Percentiles rank a stretch among this genome's conserved stretches.
Evolutionary conservation across 2,329 filamentous ascomycete genomes (phyloP).

Genomic region (Diaporthe humulicola): DNA sequence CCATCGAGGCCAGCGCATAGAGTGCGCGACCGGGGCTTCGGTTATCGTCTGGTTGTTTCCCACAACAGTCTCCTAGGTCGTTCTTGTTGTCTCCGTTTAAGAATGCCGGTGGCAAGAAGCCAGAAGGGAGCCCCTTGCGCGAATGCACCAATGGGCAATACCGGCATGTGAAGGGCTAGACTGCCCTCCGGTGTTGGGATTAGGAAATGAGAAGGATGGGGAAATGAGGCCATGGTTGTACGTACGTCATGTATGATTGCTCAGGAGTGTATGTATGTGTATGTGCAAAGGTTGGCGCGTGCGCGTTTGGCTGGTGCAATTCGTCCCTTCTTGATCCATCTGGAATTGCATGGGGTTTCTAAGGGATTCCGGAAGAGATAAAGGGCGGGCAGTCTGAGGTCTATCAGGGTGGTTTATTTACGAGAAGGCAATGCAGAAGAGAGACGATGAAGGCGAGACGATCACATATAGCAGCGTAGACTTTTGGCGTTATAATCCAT

Average conservation of each 20-base stretch:
- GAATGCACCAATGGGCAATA: conserved; percentile 40
- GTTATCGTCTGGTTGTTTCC: conserved; percentile 39
- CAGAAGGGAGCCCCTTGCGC: conserved; percentile 36
- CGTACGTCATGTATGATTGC: conserved; percentile 37
- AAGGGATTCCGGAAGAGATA: conserved; percentile 31
- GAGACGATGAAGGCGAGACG: neutral
- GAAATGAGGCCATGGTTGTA: conserved; percentile 40
- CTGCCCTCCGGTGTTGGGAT: conserved; percentile 6
- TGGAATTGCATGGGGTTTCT: conserved; percentile 42
- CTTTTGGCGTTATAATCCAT: conserved; percentile 4
- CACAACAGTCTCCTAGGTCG: conserved; percentile 45
- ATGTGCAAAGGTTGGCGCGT: conserved; percentile 35
- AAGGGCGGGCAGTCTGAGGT: conserved; percentile 44
- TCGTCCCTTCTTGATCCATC: conserved; percentile 20
- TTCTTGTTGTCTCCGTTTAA: conserved; percentile 46
- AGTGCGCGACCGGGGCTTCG: conserved; percentile 43
- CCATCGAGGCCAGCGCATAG: conserved; percentile 53
- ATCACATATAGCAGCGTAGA: conserved; percentile 11
- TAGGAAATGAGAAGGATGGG: conserved; percentile 29
- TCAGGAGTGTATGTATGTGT: conserved; percentile 36
- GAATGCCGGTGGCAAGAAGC: conserved; percentile 28
- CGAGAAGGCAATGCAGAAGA: neutral
- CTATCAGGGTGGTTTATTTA: conserved; percentile 29
- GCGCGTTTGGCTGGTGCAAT: conserved; percentile 24
- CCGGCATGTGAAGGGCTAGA: conserved; percentile 33